Evolutionary conservation across 768 basidiomycete genomes (phyloP).

Genomic region (Rhodotorula taiwanensis): DNA sequence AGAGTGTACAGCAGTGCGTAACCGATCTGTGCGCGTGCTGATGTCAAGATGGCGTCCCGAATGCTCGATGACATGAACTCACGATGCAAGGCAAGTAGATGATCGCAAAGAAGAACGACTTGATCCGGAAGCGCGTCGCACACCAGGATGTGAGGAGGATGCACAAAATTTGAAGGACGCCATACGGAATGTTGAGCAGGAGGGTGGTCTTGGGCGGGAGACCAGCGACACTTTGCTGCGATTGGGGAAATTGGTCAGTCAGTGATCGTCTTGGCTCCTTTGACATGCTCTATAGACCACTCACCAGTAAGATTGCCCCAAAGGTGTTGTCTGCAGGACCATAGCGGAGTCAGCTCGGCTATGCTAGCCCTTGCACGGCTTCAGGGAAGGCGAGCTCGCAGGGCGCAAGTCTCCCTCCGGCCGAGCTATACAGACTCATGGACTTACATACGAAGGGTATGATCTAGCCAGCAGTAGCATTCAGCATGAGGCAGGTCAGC

Average conservation of each 20-base stretch:
- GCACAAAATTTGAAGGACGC: constrained; percentile 40
- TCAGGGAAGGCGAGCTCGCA: too few species aligned
- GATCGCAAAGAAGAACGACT: constrained; percentile 36
- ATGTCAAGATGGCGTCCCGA: neutral
- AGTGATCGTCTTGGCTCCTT: too few species aligned
- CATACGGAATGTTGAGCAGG: constrained; percentile 30
- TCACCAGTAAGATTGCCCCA: too few species aligned
- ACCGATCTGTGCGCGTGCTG: constrained; percentile 21
- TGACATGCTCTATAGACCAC: too few species aligned
- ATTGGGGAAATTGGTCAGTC: constrained; percentile 35
- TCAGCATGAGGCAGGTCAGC: too few species aligned
- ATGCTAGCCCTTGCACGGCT: too few species aligned
- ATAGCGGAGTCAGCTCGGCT: too few species aligned
- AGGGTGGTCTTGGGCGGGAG: neutral
- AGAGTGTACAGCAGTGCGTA: constrained; percentile 40
- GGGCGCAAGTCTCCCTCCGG: too few species aligned
- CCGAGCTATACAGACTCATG: too few species aligned
- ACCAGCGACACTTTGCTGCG: constrained; percentile 34
- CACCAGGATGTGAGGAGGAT: constrained; percentile 39
- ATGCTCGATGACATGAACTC: neutral
- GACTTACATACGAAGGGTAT: too few species aligned
- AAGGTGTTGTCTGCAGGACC: constrained; percentile 34
- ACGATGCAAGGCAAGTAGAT: constrained; percentile 38
- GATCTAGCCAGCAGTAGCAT: too few species aligned
- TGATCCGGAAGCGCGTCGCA: constrained; percentile 39